Evolutionary conservation across 768 basidiomycete species (phyloP), one percentile per base, ranked within the genome.

Genomic region (Suillus cothurnatus): DNA sequence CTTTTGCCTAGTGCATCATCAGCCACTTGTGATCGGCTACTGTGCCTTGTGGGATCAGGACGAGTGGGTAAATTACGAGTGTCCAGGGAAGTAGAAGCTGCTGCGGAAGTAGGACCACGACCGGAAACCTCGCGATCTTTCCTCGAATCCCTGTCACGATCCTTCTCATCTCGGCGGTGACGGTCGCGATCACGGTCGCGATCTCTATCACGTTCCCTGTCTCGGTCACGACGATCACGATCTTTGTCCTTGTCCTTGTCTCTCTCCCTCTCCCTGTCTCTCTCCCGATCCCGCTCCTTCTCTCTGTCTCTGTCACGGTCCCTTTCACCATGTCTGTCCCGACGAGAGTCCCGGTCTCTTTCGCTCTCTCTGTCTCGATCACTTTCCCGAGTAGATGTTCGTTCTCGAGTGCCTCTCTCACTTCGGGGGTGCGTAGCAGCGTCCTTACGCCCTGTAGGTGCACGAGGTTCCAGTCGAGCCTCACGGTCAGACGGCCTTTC

Each of bases 1-100:
- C 92, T 83, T 76, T 93, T 93, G 36, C 91, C 90, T 31, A 92
- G 82, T 4, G 79, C 81, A 55, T 93, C 92, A 59, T 94, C 91
- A 11, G 72, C 76, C 60, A 77, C 77, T 52, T 79, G 80, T 6
- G 76, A 69, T 61, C 76, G 79, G n/a, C 67, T 66, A 6, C 90
- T 83, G 71, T 88, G 85, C 65, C 89, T 81, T 26, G 82, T 75
- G 23, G 81, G 74, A 62, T 90, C 91, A 45, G 88, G 86, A 62
- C 90, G 82, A 66, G 81, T 81, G 7, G 88, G 86, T 47, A 86
- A 76, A 56, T 76, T 79, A 59, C 88, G 84, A 31, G 88, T 86
- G 62, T 91, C 90, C 41, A 74, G 73, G 49, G 77, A 65, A 32
- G 72, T 69, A 31, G 75, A 61, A 28, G 71, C 61, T 21, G 76